Evolutionary conservation across 2,329 filamentous ascomycete species (phyloP).

Genomic region (Phaeosphaeriaceae sp.): DNA sequence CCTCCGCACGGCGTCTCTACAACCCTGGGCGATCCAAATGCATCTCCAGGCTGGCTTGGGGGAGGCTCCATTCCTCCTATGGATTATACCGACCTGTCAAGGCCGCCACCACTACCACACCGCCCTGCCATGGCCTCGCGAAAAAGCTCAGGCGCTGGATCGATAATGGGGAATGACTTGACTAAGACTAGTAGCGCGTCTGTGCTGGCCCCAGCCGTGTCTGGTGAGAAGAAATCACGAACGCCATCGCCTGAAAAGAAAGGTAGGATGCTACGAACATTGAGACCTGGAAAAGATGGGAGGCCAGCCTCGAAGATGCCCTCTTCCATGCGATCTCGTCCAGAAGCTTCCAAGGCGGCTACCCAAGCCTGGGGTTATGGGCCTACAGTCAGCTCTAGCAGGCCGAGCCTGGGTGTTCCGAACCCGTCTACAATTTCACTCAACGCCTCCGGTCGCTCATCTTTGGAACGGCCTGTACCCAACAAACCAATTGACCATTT

Average conservation of each 20-base stretch:
- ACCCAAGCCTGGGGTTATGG: constrained; percentile 65
- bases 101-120: constrained; percentile 66
- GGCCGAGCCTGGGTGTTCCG: constrained; percentile 15
- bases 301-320: constrained; percentile 56
- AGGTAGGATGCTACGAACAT: constrained; percentile 62
- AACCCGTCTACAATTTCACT: constrained; percentile 17
- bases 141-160: constrained; percentile 53
- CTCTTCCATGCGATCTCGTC: constrained; percentile 52
- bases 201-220: constrained; percentile 43
- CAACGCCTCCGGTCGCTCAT: constrained; percentile 32
- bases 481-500: constrained; percentile 26
- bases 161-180: constrained; percentile 28
- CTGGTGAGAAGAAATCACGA: constrained; percentile 56
- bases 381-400: constrained; percentile 20
- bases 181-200: constrained; percentile 29
- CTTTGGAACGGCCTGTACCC: constrained; percentile 33
- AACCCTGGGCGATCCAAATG: constrained; percentile 16
- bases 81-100: constrained; percentile 80
- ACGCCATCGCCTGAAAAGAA: constrained; percentile 69
- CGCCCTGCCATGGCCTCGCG: constrained; percentile 56
- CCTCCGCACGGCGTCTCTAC: constrained; percentile 26
- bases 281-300: constrained; percentile 55
- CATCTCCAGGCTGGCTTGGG: constrained; percentile 67
- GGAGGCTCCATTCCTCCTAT: constrained; percentile 82
- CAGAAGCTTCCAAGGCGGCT: constrained; percentile 67